phyloP scores from a whole-genome alignment of 352 stramenopile species.

The Peronospora farinosa region DNA sequence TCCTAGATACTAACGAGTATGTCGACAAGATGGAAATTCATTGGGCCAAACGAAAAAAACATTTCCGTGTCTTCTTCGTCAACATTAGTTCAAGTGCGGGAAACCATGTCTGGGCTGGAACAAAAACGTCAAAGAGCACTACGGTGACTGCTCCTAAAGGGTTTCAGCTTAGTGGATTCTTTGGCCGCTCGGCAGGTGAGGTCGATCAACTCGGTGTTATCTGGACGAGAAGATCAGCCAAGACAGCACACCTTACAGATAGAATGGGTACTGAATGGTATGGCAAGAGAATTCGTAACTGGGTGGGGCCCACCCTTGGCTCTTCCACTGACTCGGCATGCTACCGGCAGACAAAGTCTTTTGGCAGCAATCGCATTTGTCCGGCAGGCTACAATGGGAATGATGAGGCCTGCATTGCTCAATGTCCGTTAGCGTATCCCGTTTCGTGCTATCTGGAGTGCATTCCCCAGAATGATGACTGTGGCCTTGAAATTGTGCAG shows the following conservation, averaged over 20 bases:
- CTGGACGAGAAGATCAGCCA: constrained; percentile 22
- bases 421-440: constrained; percentile 48
- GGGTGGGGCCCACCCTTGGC: constrained; percentile 20
- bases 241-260: constrained; percentile 11
- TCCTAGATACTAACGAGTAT: constrained; percentile 14
- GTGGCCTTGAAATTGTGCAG: constrained; percentile 21
- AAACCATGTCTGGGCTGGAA: constrained; percentile 11
- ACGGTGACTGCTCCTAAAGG: constrained; percentile 11
- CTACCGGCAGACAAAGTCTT: constrained; percentile 8
- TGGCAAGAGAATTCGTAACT: constrained; percentile 26
- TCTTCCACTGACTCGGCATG: constrained; percentile 14
- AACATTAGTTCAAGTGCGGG: constrained; percentile 15
- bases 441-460: constrained; percentile 54
- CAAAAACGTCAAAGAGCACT: constrained; percentile 8
- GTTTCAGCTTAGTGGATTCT: constrained; percentile 26
- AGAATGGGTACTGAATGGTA: constrained; percentile 23
- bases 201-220: constrained; percentile 22
- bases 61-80: constrained; percentile 17
- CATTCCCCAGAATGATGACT: constrained; percentile 56
- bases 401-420: constrained; percentile 6
- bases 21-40: constrained; percentile 24
- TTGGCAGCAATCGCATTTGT: constrained; percentile 9
- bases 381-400: constrained; percentile 13
- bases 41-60: constrained; percentile 9
- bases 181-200: constrained; percentile 13